phyloP scores from a whole-genome alignment of 257 asterid genomes.

The Phtheirospermum japonicum region DNA sequence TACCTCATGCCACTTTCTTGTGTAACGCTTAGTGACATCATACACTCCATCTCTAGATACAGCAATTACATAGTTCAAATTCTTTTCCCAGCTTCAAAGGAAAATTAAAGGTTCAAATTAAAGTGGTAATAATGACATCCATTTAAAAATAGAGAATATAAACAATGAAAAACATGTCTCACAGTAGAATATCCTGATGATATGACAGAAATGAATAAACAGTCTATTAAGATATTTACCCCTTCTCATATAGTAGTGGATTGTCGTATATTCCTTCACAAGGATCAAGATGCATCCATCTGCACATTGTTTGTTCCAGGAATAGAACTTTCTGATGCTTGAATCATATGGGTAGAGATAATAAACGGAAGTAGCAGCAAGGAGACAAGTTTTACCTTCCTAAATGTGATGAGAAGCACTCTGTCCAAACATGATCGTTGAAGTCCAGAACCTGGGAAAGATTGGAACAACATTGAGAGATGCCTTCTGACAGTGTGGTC shows the following conservation, averaged over 20 bases:
- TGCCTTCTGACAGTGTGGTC: neutral
- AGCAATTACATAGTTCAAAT: constrained; percentile 67
- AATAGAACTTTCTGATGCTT: constrained; percentile 24
- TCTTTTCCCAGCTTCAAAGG: constrained; percentile 78
- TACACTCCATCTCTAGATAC: constrained; percentile 79
- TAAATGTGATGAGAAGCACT: constrained; percentile 76
- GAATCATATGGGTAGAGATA: constrained; percentile 12
- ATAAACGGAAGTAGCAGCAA: constrained; percentile 25
- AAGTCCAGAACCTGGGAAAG: constrained; percentile 68
- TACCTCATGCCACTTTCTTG: constrained; percentile 93
- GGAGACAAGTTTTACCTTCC: constrained; percentile 56
- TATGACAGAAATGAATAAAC: constrained; percentile 15
- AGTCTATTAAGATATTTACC: constrained; percentile 48
- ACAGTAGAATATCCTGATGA: constrained; percentile 25
- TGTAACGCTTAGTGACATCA: constrained; percentile 95
- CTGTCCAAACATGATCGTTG: constrained; percentile 98
- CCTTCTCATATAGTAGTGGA: constrained; percentile 89
- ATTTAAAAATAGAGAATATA: constrained; percentile 12
- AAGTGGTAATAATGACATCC: constrained; percentile 14
- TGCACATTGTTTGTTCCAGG: constrained; percentile 39
- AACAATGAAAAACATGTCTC: constrained; percentile 13
- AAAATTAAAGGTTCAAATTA: constrained; percentile 32
- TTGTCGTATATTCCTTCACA: constrained; percentile 95
- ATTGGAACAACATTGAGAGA: constrained; percentile 12
- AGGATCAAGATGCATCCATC: constrained; percentile 99